phyloP scores from a whole-genome alignment of 306 rosid genomes.

The Prunus kanzakura region DNA sequence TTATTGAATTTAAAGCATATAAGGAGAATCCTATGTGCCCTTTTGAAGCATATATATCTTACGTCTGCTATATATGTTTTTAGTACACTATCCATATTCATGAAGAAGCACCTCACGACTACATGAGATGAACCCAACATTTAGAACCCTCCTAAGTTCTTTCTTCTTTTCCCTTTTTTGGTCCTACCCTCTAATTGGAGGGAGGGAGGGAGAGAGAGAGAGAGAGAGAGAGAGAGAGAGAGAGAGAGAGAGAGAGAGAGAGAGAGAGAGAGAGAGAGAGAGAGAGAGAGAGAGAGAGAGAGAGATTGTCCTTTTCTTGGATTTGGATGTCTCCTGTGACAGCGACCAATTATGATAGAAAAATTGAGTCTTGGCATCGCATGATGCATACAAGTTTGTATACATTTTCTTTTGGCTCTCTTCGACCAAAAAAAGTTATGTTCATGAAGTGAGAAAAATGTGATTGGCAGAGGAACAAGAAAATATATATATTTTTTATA shows the following conservation, averaged over 20 bases:
- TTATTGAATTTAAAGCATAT: background rate
- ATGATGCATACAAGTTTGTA: background rate
- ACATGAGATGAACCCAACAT: conserved; percentile 19
- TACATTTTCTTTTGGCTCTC: background rate
- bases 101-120: conserved; percentile 26
- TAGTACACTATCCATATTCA: background rate
- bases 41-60: conserved; percentile 9
- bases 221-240: conserved; percentile 1
- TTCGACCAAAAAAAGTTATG: background rate
- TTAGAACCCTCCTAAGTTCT: background rate
- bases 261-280: conserved; percentile 7
- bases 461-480: background rate
- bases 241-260: background rate
- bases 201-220: conserved; percentile 12
- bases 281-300: conserved; percentile 1
- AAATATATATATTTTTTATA: too few relatives aligned
- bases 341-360: background rate
- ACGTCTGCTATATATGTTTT: background rate
- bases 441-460: background rate
- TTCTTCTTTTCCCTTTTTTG: too few relatives aligned
- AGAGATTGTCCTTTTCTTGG: conserved; percentile 18
- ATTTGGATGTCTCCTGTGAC: conserved; percentile 20
- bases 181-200: background rate
- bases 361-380: background rate
- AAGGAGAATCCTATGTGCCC: conserved; percentile 23